A percentile compares a stretch with the other conserved stretches of the same genome.
These are phyloP conservation scores for Shiraia sp. DNA, from an alignment of 2,329 filamentous ascomycete species.

Conservation along the genomic window DNA sequence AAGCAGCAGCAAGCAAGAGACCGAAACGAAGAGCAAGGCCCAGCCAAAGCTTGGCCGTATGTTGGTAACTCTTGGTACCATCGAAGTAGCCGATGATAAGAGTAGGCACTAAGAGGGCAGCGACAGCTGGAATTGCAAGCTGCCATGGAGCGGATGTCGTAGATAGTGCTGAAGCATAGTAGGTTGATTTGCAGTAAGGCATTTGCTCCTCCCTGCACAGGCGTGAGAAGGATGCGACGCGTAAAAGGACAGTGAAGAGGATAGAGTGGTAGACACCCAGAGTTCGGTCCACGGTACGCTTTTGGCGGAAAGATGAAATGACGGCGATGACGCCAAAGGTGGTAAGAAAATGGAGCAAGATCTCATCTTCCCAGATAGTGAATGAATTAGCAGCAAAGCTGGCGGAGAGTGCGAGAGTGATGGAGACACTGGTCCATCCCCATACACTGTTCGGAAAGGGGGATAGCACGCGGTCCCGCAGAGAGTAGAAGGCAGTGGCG, in stretches of 20 bases:
- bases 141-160: conserved; percentile 95
- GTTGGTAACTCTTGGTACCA: conserved; percentile 85
- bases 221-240: conserved; percentile 82
- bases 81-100: conserved; percentile 79
- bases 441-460: conserved; percentile 76
- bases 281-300: conserved; percentile 67
- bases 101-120: conserved; percentile 71
- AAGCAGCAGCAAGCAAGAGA: conserved; percentile 74
- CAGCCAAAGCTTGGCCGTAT: conserved; percentile 82
- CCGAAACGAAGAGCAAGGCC: conserved; percentile 76
- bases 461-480: conserved; percentile 48
- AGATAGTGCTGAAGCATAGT: conserved; percentile 88
- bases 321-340: conserved; percentile 82
- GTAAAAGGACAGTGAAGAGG: conserved; percentile 77
- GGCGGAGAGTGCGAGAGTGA: conserved; percentile 83
- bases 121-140: conserved; percentile 75
- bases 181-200: conserved; percentile 93
- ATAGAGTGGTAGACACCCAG: conserved; percentile 84
- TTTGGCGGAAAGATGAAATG: conserved; percentile 74
- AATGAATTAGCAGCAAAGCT: conserved; percentile 98
- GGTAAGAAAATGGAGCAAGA: conserved; percentile 85
- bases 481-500: conserved; percentile 46
- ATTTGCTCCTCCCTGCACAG: conserved; percentile 98
- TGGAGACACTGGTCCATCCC: conserved; percentile 82
- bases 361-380: conserved; percentile 98